phyloP scores from a whole-genome alignment of 495 filamentous ascomycete species.

The Usnea hakonensis region DNA sequence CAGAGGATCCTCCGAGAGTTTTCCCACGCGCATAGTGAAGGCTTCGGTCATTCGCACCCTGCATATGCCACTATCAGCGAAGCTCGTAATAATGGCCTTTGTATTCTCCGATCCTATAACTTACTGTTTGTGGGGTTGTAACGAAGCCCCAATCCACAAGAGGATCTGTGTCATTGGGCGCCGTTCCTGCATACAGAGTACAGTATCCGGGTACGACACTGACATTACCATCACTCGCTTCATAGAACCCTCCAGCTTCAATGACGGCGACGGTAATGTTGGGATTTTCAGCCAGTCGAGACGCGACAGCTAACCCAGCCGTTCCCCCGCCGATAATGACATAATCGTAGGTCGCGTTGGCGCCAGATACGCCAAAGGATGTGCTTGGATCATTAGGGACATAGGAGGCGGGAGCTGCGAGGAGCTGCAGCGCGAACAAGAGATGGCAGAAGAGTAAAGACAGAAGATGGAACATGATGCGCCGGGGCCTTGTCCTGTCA shows the following conservation, averaged over 20 bases:
- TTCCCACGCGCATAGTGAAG: slow-evolving; percentile 35
- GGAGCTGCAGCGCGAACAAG: background rate
- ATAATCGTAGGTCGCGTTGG: slow-evolving; percentile 40
- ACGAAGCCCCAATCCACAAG: slow-evolving; percentile 45
- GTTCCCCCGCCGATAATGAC: slow-evolving; percentile 48
- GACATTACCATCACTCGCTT: slow-evolving; percentile 38
- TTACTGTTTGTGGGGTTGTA: slow-evolving; percentile 17
- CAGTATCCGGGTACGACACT: slow-evolving; percentile 38
- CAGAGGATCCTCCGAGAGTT: slow-evolving; percentile 24
- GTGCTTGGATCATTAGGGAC: background rate
- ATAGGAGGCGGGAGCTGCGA: background rate
- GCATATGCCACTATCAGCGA: slow-evolving; percentile 2
- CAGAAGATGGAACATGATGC: background rate
- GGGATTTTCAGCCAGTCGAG: slow-evolving; percentile 36
- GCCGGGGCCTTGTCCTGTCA: background rate
- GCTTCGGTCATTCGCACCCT: slow-evolving; percentile 32
- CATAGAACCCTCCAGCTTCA: slow-evolving; percentile 54
- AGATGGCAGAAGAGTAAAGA: background rate
- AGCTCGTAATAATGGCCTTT: slow-evolving; percentile 37
- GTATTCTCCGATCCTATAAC: slow-evolving; percentile 25
- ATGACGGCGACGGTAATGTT: slow-evolving; percentile 38
- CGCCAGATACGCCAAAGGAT: slow-evolving; percentile 21
- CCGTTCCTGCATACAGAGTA: slow-evolving; percentile 31
- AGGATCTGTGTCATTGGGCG: slow-evolving; percentile 26
- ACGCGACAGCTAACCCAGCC: slow-evolving; percentile 40